These are phyloP conservation scores for Clitoria ternatea DNA, from an alignment of 306 rosid genomes.

Conservation along the genomic window DNA sequence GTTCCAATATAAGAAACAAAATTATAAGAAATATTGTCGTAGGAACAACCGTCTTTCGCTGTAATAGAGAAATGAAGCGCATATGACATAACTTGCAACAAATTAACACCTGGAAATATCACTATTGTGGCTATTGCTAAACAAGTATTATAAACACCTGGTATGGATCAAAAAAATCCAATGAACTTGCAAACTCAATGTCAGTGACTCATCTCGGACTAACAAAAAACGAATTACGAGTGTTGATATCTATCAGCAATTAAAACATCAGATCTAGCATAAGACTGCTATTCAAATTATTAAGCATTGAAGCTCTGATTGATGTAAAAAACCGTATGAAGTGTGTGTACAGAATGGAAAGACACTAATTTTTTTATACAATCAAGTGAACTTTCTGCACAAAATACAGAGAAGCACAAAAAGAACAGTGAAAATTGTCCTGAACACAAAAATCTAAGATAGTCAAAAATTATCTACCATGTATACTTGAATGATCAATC, in stretches of 20 bases:
- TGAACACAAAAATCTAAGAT: neutral
- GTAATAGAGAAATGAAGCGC: neutral
- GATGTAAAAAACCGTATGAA: neutral
- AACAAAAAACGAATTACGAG: neutral
- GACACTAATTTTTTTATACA: neutral
- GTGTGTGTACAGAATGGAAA: neutral
- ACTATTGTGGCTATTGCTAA: neutral
- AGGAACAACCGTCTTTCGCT: neutral
- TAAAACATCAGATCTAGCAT: neutral
- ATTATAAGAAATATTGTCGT: neutral
- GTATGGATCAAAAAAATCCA: neutral
- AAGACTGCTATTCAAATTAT: neutral
- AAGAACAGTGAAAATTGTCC: neutral
- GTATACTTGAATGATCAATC: neutral
- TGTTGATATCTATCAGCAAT: neutral
- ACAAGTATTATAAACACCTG: neutral
- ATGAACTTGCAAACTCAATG: slow-evolving; percentile 17
- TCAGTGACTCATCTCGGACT: neutral
- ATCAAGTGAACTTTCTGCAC: neutral
- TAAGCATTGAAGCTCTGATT: neutral
- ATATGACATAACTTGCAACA: neutral
- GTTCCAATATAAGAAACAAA: neutral
- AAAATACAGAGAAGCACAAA: neutral
- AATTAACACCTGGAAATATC: neutral
- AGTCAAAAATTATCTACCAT: neutral